Evolutionary conservation across 306 rosid species (phyloP).

Genomic region (Vicia villosa): DNA sequence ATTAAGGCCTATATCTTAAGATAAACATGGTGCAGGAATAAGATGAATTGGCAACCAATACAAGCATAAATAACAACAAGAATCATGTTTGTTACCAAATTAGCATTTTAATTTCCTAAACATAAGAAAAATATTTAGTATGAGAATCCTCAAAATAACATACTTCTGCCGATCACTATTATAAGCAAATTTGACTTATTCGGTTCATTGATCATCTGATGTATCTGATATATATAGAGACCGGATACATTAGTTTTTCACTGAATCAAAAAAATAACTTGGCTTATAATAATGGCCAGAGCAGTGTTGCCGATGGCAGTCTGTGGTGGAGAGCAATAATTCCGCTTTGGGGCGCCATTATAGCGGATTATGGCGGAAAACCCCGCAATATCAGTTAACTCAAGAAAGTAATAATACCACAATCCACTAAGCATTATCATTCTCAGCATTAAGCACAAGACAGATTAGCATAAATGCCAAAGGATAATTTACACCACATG

Average conservation of each 20-base stretch:
- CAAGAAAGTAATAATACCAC: not conserved
- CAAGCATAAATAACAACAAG: slow-evolving; percentile 18
- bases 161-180: no score
- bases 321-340: no score
- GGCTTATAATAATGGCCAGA: no score
- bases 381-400: no score
- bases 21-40: not conserved
- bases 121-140: not conserved
- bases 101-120: not conserved
- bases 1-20: slow-evolving; percentile 7
- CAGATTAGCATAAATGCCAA: not conserved
- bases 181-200: no score
- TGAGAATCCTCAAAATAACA: slow-evolving; percentile 1
- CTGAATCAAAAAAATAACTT: no score
- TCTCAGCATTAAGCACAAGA: not conserved
- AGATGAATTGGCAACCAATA: slow-evolving; percentile 6
- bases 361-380: no score
- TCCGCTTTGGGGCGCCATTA: no score
- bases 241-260: no score
- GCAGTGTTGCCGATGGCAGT: no score
- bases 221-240: no score
- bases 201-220: no score
- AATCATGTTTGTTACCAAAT: not conserved
- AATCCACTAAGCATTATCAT: slow-evolving; percentile 7
- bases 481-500: not conserved